Evolutionary conservation across 2,329 filamentous ascomycete genomes (phyloP), one percentile per base, ranked within the genome.

Genomic region (Aaosphaeria arxii): DNA sequence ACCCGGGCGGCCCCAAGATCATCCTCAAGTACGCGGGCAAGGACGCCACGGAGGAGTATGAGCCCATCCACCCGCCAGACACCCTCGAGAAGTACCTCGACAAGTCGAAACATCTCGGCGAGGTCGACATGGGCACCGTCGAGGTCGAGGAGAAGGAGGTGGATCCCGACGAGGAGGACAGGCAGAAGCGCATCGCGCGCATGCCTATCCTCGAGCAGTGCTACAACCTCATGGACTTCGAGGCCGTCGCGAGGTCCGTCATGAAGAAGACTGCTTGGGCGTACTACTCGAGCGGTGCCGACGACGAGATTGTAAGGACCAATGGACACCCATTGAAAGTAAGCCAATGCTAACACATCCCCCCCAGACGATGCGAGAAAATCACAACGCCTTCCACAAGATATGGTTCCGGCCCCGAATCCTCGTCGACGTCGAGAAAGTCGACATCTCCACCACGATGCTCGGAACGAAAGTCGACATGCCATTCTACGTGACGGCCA

Each of bases 241-340:
- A 99, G 78, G 85, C 89, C 4, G 92, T 97, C 33, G 94, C 94
- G 5, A 85, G 87, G 61, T 79, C 84, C 36, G 84, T 95, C 48
- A 96, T 97, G 92, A 96, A 95, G 81, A 95, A 88, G 76, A 87
- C 86, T 1, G 92, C 92, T 0, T 99, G 94, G 94, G 94, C 88
- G 29, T 99, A 99, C 75, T 99, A 99, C 72, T 96, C 90, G 1
- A 94, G 88, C 64, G 92, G 89, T 48, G 90, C 92, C 0, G 89
- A 94, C 65, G 89, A 95, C 63, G 89, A 92, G 71, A 91, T 92
- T 72, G 87, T 89, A 67, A 64, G 82, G 69, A 44, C 13, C 6
- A 1, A 6, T 2, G 5, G 2, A 4, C 39, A 11, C 9, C 33
- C 5, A 36, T n/a, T 3, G 7, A 30, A 33, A 31, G 2, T 6